Evolutionary conservation across 805 yeast genomes (phyloP).

Genomic region (Starmerella tilneyi): DNA sequence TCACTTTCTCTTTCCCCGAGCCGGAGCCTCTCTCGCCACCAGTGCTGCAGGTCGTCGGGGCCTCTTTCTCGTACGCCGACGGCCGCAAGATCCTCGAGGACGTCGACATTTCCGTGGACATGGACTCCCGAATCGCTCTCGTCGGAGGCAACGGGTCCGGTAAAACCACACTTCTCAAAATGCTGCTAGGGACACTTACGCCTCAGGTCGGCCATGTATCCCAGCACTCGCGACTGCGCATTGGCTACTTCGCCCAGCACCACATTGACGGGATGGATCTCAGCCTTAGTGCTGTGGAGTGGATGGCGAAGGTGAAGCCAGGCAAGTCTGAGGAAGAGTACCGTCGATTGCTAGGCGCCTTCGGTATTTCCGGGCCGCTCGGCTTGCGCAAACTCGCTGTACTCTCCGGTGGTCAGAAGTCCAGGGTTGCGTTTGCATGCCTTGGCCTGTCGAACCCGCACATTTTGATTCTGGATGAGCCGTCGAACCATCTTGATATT

Average conservation of each 20-base stretch:
- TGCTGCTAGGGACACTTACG: conserved; percentile 63
- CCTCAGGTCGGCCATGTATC: conserved; percentile 74
- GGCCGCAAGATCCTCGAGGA: conserved; percentile 45
- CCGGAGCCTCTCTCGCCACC: conserved; percentile 92
- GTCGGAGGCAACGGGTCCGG: conserved; percentile 99
- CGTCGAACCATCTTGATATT: conserved; percentile 96
- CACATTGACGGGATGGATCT: conserved; percentile 97
- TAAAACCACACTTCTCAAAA: conserved; percentile 86
- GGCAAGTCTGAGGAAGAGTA: conserved; percentile 95
- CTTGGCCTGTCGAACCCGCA: conserved; percentile 85
- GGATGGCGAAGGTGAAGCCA: conserved; percentile 85
- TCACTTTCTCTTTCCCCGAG: conserved; percentile 87
- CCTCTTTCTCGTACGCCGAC: conserved; percentile 73
- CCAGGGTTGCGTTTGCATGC: conserved; percentile 96
- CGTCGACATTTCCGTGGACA: conserved; percentile 81
- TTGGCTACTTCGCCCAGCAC: conserved; percentile 97
- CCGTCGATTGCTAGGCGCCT: conserved; percentile 90
- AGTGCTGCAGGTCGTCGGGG: conserved; percentile 75
- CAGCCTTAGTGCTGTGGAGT: conserved; percentile 71
- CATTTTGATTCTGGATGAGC: conserved; percentile 87
- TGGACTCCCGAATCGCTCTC: conserved; percentile 90
- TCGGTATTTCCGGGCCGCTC: conserved; percentile 90
- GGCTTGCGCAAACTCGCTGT: conserved; percentile 84
- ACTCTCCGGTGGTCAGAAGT: conserved; percentile 95
- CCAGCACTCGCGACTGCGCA: conserved; percentile 74